A percentile compares a stretch with the other conserved stretches of the same genome.
Conservation (phyloP, 2,329 filamentous ascomycete genomes). For the Diplodia corticola region DNA sequence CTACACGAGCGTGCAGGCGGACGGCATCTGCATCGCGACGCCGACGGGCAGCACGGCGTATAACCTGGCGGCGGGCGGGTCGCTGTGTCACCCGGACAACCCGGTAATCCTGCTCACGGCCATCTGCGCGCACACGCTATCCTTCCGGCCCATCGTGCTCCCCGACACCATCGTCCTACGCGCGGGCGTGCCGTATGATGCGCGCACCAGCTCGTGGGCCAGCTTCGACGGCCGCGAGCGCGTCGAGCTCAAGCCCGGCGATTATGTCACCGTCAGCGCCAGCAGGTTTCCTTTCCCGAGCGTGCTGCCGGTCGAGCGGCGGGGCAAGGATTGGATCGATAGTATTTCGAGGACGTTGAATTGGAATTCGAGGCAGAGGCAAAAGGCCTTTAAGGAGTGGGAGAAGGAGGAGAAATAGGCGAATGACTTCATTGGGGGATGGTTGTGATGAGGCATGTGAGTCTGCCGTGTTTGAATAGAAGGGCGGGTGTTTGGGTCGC, state of each 20-base stretch:
- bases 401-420: neutral
- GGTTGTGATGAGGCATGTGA: neutral
- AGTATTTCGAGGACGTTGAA: conserved; percentile 76
- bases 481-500: neutral
- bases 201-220: conserved; percentile 89
- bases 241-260: conserved; percentile 72
- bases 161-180: conserved; percentile 94
- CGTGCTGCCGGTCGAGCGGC: conserved; percentile 67
- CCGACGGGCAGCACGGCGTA: conserved; percentile 95
- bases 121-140: conserved; percentile 92
- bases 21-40: conserved; percentile 90
- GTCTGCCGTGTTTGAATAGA: neutral
- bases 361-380: conserved; percentile 78
- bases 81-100: conserved; percentile 92
- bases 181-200: conserved; percentile 91
- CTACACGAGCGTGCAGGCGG: conserved; percentile 89
- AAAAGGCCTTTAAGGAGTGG: conserved; percentile 60
- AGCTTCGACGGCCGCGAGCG: conserved; percentile 91
- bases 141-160: conserved; percentile 93
- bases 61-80: conserved; percentile 93
- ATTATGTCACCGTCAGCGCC: conserved; percentile 83
- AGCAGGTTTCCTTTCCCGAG: conserved; percentile 78
- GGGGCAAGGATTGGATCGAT: conserved; percentile 79
- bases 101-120: conserved; percentile 93
- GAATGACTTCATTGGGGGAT: too few species aligned